phyloP scores from a whole-genome alignment of 2,329 filamentous ascomycete genomes.

The Aspergillus amoenus region DNA sequence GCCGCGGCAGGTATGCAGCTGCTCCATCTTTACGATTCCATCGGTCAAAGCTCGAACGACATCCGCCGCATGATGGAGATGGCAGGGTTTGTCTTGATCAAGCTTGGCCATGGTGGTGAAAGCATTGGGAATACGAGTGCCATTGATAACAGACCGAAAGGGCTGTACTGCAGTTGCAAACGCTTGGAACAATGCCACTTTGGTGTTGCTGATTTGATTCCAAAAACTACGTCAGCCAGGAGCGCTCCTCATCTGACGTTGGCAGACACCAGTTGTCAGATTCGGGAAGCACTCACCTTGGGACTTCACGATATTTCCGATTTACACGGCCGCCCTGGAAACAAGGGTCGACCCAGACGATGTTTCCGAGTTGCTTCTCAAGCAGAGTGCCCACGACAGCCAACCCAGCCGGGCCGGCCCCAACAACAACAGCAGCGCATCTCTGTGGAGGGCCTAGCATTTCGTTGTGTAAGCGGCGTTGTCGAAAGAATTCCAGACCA shows the following conservation, averaged over 20 bases:
- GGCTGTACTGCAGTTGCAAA: conserved; percentile 56
- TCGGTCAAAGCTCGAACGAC: conserved; percentile 50
- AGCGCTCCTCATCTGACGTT: conserved; percentile 11
- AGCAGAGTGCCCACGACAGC: conserved; percentile 63
- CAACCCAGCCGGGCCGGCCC: conserved; percentile 59
- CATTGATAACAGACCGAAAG: conserved; percentile 53
- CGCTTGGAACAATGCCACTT: conserved; percentile 58
- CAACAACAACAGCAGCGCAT: conserved; percentile 59
- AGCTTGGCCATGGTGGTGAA: conserved; percentile 54
- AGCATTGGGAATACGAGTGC: conserved; percentile 53
- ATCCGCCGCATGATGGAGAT: conserved; percentile 58
- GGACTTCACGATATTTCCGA: conserved; percentile 60
- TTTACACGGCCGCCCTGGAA: conserved; percentile 57
- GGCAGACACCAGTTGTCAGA: conserved; percentile 1
- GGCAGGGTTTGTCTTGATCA: conserved; percentile 58
- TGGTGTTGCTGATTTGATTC: conserved; percentile 54
- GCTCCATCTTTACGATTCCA: conserved; percentile 37
- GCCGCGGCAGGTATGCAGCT: conserved; percentile 35
- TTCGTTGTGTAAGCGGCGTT: conserved; percentile 1
- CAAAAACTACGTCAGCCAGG: conserved; percentile 14
- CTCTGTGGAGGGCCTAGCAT: conserved; percentile 29
- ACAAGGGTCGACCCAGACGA: conserved; percentile 60
- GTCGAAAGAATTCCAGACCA: not conserved
- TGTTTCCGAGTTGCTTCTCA: conserved; percentile 51
- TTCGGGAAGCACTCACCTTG: conserved; percentile 40